These are phyloP conservation scores for Lanmaoa rubissima DNA, from an alignment of 768 basidiomycete species.

Conservation along the genomic window DNA sequence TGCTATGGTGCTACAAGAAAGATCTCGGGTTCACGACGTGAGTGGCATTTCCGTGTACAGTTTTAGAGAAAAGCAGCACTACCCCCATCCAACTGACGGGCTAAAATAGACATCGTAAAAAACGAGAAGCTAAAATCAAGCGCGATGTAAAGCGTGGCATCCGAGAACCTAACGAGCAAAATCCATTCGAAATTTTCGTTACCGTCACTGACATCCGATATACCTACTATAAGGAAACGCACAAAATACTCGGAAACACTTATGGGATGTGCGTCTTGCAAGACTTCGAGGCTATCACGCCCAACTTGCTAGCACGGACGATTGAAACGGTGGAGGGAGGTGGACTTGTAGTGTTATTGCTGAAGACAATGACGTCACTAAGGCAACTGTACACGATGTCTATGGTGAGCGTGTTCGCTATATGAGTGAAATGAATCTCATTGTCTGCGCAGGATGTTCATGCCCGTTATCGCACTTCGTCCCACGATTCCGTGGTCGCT, in stretches of 20 bases:
- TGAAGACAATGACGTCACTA: conserved; percentile 94
- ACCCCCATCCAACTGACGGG: not conserved
- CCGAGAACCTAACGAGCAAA: conserved; percentile 91
- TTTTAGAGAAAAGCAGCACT: not conserved
- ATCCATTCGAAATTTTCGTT: conserved; percentile 97
- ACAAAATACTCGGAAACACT: conserved; percentile 95
- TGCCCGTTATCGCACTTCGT: conserved; percentile 87
- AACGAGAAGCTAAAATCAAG: conserved; percentile 95
- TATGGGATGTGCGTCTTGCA: conserved; percentile 97
- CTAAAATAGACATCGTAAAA: conserved; percentile 80
- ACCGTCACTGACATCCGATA: conserved; percentile 99
- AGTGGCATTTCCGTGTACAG: conserved; percentile 23
- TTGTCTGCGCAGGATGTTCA: conserved; percentile 79
- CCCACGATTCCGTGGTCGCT: conserved; percentile 85
- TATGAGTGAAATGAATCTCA: not conserved
- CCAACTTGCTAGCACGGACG: conserved; percentile 93
- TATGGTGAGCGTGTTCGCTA: conserved; percentile 43
- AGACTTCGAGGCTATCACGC: conserved; percentile 98
- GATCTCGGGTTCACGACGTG: conserved; percentile 94
- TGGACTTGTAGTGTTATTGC: conserved; percentile 78
- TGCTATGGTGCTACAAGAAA: conserved; percentile 99
- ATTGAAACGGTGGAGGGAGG: conserved; percentile 99
- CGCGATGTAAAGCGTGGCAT: conserved; percentile 93
- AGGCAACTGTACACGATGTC: conserved; percentile 92
- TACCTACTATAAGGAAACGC: conserved; percentile 97